Evolutionary conservation across 768 basidiomycete species (phyloP).

Genomic region (Coprinopsis marcescibilis): DNA sequence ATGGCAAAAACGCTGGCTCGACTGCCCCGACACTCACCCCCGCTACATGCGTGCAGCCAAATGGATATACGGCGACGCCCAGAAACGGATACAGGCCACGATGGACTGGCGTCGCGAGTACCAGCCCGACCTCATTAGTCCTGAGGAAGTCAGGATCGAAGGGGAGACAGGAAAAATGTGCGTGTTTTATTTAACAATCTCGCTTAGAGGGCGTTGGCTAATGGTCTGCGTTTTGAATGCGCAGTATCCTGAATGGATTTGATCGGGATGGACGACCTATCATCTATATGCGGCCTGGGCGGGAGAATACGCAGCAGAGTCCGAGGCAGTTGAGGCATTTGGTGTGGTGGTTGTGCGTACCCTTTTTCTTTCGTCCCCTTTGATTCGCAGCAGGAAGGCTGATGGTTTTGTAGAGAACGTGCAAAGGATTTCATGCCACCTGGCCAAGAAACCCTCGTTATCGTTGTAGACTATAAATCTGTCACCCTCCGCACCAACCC

Average conservation of each 20-base stretch:
- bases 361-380: slow-evolving; percentile 1
- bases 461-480: slow-evolving; percentile 82
- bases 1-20: slow-evolving; percentile 78
- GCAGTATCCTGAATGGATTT: slow-evolving; percentile 76
- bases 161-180: slow-evolving; percentile 87
- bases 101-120: slow-evolving; percentile 83
- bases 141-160: slow-evolving; percentile 76
- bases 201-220: not conserved
- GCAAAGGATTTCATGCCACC: slow-evolving; percentile 87
- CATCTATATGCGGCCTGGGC: slow-evolving; percentile 82
- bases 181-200: slow-evolving; percentile 17
- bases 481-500: slow-evolving; percentile 81
- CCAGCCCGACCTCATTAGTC: slow-evolving; percentile 78
- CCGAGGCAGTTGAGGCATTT: slow-evolving; percentile 80
- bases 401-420: slow-evolving; percentile 53
- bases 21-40: slow-evolving; percentile 56
- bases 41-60: slow-evolving; percentile 86
- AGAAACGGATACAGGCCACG: slow-evolving; percentile 72
- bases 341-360: slow-evolving; percentile 76
- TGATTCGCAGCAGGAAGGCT: not conserved
- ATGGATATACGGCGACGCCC: slow-evolving; percentile 73
- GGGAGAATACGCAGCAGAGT: slow-evolving; percentile 76
- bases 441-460: slow-evolving; percentile 76
- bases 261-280: slow-evolving; percentile 85
- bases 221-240: not conserved